Evolutionary conservation across 2,329 filamentous ascomycete genomes (phyloP).

Genomic region (Aspergillus sclerotialis): DNA sequence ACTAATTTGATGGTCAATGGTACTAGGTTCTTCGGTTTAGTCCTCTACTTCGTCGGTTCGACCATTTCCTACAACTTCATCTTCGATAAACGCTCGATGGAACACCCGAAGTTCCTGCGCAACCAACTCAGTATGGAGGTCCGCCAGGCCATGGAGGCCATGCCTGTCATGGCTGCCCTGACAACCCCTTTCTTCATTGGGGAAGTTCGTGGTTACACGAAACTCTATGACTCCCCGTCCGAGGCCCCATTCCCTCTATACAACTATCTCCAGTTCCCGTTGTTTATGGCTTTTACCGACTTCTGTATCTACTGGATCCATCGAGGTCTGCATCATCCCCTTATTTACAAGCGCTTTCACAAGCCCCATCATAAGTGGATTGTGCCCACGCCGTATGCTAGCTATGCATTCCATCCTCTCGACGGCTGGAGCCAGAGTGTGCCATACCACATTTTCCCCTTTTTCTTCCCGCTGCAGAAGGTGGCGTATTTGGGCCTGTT

Average conservation of each 20-base stretch:
- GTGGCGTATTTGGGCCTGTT: conserved; percentile 78
- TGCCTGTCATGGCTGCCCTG: conserved; percentile 74
- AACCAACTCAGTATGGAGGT: conserved; percentile 87
- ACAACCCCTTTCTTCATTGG: conserved; percentile 74
- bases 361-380: conserved; percentile 99
- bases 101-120: conserved; percentile 88
- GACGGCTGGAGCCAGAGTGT: conserved; percentile 83
- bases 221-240: conserved; percentile 69
- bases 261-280: conserved; percentile 71
- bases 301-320: conserved; percentile 87
- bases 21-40: conserved; percentile 70
- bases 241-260: conserved; percentile 72
- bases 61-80: conserved; percentile 76
- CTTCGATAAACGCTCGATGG: conserved; percentile 80
- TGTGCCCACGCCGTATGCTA: conserved; percentile 88
- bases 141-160: conserved; percentile 61
- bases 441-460: conserved; percentile 87
- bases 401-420: conserved; percentile 87
- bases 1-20: no score
- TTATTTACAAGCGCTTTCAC: conserved; percentile 78
- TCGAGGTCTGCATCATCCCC: conserved; percentile 70
- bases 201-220: conserved; percentile 76
- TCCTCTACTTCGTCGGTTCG: conserved; percentile 78
- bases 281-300: conserved; percentile 84
- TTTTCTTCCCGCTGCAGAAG: conserved; percentile 88